These are phyloP conservation scores for Camillea tinctor DNA, from an alignment of 2,329 filamentous ascomycete species.

Conservation along the genomic window DNA sequence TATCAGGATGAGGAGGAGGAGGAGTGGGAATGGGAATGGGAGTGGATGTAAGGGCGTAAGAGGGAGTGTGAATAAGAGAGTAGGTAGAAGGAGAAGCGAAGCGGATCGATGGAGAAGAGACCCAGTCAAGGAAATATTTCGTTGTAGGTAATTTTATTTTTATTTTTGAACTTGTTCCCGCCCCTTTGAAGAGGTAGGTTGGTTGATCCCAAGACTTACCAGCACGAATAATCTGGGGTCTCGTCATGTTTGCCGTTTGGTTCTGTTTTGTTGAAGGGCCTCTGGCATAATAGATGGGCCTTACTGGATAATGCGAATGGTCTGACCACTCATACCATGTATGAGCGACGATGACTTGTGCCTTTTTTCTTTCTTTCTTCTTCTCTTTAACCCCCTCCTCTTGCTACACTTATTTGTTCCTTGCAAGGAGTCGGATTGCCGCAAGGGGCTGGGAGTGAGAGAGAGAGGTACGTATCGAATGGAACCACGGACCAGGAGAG, in stretches of 20 bases:
- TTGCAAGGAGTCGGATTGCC: slow-evolving; percentile 17
- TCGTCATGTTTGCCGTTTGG: slow-evolving; percentile 50
- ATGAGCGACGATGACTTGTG: slow-evolving; percentile 7
- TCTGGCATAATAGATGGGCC: slow-evolving; percentile 27
- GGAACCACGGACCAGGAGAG: slow-evolving; percentile 14
- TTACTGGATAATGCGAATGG: slow-evolving; percentile 15
- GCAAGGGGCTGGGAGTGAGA: slow-evolving; percentile 22
- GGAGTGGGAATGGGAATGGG: too few relatives aligned
- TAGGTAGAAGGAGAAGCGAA: slow-evolving; percentile 11
- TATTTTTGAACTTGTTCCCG: slow-evolving; percentile 10
- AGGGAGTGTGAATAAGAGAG: too few relatives aligned
- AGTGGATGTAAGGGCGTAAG: too few relatives aligned
- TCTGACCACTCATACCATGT: slow-evolving; percentile 16
- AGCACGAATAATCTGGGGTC: slow-evolving; percentile 59
- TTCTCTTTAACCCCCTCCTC: slow-evolving; percentile 3
- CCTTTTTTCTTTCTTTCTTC: slow-evolving; percentile 14
- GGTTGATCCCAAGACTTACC: slow-evolving; percentile 43
- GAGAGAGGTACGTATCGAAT: slow-evolving; percentile 10
- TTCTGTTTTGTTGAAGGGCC: slow-evolving; percentile 13
- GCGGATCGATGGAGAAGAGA: background rate
- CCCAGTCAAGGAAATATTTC: background rate
- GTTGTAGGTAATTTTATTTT: slow-evolving; percentile 24
- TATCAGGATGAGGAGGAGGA: slow-evolving; percentile 6
- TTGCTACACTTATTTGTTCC: slow-evolving; percentile 11
- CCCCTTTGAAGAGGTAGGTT: slow-evolving; percentile 10